A percentile compares a stretch with the other conserved stretches of the same genome.
phyloP scores from a whole-genome alignment of 2,329 filamentous ascomycete genomes.

The Metarhizium robertsii region DNA sequence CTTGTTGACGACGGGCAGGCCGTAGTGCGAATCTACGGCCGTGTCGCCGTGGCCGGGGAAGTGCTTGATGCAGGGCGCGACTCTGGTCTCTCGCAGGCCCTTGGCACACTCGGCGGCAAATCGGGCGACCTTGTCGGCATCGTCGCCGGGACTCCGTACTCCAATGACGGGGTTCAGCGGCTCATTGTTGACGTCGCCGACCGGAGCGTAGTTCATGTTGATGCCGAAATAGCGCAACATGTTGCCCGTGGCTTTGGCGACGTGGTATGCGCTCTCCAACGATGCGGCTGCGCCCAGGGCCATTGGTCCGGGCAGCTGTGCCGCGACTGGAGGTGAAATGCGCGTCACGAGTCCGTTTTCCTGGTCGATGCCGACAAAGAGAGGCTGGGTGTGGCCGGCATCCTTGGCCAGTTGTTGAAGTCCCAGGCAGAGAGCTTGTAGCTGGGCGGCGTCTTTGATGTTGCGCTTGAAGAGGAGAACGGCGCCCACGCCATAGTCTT shows the following conservation, averaged over 20 bases:
- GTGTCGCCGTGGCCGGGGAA: constrained; percentile 19
- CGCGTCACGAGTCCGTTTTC: constrained; percentile 18
- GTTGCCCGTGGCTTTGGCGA: constrained; percentile 13
- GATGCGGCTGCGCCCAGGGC: constrained; percentile 14
- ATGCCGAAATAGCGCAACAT: constrained; percentile 17
- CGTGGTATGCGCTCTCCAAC: constrained; percentile 7
- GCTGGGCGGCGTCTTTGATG: constrained; percentile 11
- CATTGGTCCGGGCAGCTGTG: constrained; percentile 17
- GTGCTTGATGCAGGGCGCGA: constrained; percentile 17
- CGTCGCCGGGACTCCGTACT: constrained; percentile 16
- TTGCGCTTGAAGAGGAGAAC: constrained; percentile 19
- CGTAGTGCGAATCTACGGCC: constrained; percentile 16
- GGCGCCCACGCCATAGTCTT: constrained; percentile 16
- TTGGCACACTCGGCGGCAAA: constrained; percentile 12
- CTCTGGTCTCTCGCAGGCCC: constrained; percentile 11
- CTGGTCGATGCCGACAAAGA: constrained; percentile 18
- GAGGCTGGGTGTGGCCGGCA: constrained; percentile 15
- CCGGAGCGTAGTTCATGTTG: constrained; percentile 19
- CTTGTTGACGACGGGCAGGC: constrained; percentile 16
- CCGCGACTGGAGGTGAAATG: constrained; percentile 14
- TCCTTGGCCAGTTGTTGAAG: constrained; percentile 15
- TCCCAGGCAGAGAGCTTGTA: constrained; percentile 13
- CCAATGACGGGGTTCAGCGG: constrained; percentile 18
- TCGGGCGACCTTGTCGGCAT: constrained; percentile 11
- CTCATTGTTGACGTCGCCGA: constrained; percentile 17